These are phyloP conservation scores for Podila horticola DNA, from an alignment of 192 early-diverging fungal genomes.

Conservation along the genomic window DNA sequence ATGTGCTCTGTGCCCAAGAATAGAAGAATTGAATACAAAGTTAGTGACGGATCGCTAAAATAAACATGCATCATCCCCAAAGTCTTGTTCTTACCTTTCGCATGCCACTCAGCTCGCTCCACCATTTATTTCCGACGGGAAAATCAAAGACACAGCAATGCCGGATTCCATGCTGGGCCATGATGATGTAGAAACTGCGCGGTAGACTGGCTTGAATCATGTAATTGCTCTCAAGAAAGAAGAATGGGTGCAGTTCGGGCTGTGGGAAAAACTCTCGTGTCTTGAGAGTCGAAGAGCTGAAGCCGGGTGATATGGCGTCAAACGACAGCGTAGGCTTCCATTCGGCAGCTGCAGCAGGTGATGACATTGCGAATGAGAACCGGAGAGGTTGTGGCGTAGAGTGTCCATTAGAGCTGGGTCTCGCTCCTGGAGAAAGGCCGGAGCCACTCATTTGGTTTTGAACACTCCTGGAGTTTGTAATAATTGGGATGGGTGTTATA, in stretches of 20 bases:
- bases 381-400: constrained; percentile 7
- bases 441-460: constrained; percentile 36
- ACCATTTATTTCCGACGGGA: constrained; percentile 68
- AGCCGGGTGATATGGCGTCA: constrained; percentile 24
- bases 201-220: constrained; percentile 56
- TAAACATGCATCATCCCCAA: neutral
- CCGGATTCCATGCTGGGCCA: constrained; percentile 59
- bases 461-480: neutral
- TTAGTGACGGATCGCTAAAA: neutral
- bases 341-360: constrained; percentile 12
- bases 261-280: constrained; percentile 55
- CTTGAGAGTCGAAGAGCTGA: constrained; percentile 36
- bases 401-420: neutral
- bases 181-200: constrained; percentile 67
- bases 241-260: constrained; percentile 40
- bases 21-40: neutral
- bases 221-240: constrained; percentile 56
- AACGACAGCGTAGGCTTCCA: constrained; percentile 36
- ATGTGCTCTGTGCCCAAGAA: constrained; percentile 56
- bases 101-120: constrained; percentile 71
- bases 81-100: constrained; percentile 58
- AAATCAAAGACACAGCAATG: constrained; percentile 73
- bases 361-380: constrained; percentile 24
- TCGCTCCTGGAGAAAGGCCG: neutral
- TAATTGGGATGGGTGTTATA: constrained; percentile 8